Conservation (phyloP, 1,139 yeast genomes). For the Blastobotrys serpentis region DNA sequence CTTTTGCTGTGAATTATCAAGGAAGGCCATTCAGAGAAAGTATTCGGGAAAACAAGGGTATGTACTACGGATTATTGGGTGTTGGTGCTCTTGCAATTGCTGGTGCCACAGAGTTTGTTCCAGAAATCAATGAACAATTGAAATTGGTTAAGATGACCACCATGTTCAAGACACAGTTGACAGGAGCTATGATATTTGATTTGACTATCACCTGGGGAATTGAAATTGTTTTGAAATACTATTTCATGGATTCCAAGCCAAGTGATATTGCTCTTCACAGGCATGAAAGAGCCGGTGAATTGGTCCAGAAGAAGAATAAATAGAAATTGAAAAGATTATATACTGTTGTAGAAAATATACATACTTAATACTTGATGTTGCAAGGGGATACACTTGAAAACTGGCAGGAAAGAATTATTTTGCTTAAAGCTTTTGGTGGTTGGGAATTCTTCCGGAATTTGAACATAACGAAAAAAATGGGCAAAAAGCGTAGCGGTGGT, state of each 20-base stretch:
- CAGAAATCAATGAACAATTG: conserved; percentile 90
- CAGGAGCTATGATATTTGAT: conserved; percentile 70
- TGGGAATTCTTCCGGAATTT: background rate
- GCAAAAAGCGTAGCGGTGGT: conserved; percentile 18
- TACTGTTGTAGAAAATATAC: conserved; percentile 1
- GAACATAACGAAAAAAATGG: conserved; percentile 12
- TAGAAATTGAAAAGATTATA: conserved; percentile 17
- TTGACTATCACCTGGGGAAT: conserved; percentile 75
- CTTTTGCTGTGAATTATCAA: conserved; percentile 96
- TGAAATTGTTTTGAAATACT: conserved; percentile 73
- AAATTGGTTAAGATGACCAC: conserved; percentile 83
- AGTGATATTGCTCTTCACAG: conserved; percentile 73
- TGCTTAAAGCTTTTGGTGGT: too few species aligned
- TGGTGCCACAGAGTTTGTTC: conserved; percentile 92
- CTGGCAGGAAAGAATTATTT: too few species aligned
- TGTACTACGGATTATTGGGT: conserved; percentile 93
- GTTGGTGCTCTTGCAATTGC: conserved; percentile 86
- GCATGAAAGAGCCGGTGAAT: conserved; percentile 33
- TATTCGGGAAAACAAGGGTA: conserved; percentile 86
- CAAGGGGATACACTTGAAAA: too few species aligned
- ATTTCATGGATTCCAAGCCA: conserved; percentile 88
- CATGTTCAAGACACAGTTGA: conserved; percentile 74
- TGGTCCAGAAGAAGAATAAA: conserved; percentile 36
- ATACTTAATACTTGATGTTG: background rate
- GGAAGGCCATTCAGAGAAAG: conserved; percentile 97